Evolutionary conservation across 768 basidiomycete species (phyloP).

Genomic region (Rhodotorula paludigena): DNA sequence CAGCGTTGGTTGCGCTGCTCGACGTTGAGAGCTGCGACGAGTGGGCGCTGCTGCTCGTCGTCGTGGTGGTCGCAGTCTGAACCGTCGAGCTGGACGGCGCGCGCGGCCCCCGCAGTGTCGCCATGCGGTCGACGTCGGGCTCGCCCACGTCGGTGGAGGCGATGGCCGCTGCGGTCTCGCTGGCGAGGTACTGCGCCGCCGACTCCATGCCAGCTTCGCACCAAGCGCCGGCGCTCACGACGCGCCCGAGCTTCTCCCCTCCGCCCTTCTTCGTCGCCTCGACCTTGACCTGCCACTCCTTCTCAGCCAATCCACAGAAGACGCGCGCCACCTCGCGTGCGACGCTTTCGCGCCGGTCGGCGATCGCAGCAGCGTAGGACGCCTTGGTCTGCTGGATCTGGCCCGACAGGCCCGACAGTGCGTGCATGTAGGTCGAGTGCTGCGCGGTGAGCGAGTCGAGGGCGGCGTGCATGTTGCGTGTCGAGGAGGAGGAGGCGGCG

Average conservation of each 20-base stretch:
- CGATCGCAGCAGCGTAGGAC: constrained; percentile 15
- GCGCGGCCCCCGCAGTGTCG: neutral
- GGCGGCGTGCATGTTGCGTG: neutral
- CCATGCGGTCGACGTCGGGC: too few relatives aligned
- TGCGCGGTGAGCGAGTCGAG: constrained; percentile 21
- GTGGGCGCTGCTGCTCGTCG: neutral
- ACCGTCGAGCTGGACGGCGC: neutral
- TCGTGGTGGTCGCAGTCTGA: neutral
- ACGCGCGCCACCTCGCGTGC: constrained; percentile 17
- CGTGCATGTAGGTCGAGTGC: constrained; percentile 31
- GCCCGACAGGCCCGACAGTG: constrained; percentile 19
- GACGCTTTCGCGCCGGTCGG: constrained; percentile 13
- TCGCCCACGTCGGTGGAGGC: too few relatives aligned
- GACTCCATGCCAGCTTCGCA: constrained; percentile 12
- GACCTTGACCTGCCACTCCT: constrained; percentile 19
- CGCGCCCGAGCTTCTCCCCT: neutral
- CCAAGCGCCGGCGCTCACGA: constrained; percentile 11
- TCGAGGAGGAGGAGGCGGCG: neutral
- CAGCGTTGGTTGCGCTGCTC: too few relatives aligned
- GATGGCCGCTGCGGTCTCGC: neutral
- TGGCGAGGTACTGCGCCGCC: neutral
- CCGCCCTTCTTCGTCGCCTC: constrained; percentile 25
- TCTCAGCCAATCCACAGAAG: constrained; percentile 19
- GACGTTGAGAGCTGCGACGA: constrained; percentile 1
- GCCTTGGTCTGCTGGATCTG: constrained; percentile 18